phyloP scores from a whole-genome alignment of 2,329 filamentous ascomycete species.

The Anisogramma anomala region DNA sequence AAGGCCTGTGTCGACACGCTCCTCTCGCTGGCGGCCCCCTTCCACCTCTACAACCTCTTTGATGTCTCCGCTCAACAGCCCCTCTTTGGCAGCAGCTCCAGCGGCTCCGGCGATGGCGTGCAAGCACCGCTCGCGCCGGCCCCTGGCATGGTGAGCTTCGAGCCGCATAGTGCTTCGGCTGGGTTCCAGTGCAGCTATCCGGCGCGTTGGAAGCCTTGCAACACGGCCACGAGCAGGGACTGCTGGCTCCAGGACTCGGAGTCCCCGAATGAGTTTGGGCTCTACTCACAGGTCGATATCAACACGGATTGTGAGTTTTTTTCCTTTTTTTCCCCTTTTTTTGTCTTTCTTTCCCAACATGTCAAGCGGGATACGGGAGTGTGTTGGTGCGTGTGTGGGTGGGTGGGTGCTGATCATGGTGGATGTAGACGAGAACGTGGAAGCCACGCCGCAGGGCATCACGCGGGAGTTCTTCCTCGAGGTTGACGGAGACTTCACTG shows the following conservation, averaged over 20 bases:
- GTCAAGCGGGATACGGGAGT: too few species aligned
- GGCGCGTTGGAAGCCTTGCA: conserved; percentile 9
- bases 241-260: conserved; percentile 12
- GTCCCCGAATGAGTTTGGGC: conserved; percentile 3
- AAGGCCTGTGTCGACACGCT: conserved; percentile 9
- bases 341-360: too few species aligned
- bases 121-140: not conserved
- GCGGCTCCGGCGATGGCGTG: not conserved
- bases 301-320: conserved; percentile 11
- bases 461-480: conserved; percentile 6
- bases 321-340: too few species aligned
- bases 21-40: conserved; percentile 2
- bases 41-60: conserved; percentile 5
- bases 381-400: too few species aligned
- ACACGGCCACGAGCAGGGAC: conserved; percentile 5
- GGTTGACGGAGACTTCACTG: conserved; percentile 10
- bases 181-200: conserved; percentile 11
- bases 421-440: conserved; percentile 6
- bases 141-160: not conserved
- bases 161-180: conserved; percentile 7
- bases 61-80: conserved; percentile 5
- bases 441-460: conserved; percentile 4
- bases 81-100: not conserved
- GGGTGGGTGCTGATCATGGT: not conserved
- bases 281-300: conserved; percentile 13